Evolutionary conservation across 2,329 filamentous ascomycete species (phyloP).

Genomic region (Xylaria hypoxylon): DNA sequence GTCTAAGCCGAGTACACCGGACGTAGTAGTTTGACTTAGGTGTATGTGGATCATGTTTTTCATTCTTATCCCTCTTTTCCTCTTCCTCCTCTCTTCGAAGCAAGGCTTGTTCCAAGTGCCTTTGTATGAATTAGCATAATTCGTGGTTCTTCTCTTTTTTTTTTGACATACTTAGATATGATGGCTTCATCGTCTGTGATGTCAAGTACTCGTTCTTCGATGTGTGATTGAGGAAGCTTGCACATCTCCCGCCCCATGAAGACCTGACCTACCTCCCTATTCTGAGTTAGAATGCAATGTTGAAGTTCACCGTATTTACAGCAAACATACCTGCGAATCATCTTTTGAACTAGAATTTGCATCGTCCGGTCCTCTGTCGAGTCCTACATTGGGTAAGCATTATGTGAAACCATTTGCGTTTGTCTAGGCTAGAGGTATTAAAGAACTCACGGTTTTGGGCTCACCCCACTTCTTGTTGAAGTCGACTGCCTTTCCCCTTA

Average conservation of each 20-base stretch:
- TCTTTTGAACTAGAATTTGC: conserved; percentile 27
- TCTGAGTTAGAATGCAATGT: too few species aligned
- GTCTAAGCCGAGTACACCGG: conserved; percentile 22
- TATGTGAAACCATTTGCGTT: neutral
- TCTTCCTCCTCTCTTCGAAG: conserved; percentile 3
- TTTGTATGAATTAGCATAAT: conserved; percentile 11
- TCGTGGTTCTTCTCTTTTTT: too few species aligned
- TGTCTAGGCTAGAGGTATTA: neutral
- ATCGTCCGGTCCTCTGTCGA: neutral
- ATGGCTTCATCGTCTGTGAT: conserved; percentile 22
- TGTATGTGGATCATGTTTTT: neutral
- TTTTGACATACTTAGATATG: conserved; percentile 26
- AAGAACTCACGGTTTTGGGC: conserved; percentile 19
- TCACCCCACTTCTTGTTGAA: conserved; percentile 23
- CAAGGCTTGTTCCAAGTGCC: conserved; percentile 11
- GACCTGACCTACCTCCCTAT: conserved; percentile 27
- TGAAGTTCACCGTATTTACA: too few species aligned
- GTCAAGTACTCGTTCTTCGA: neutral
- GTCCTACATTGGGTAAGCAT: conserved; percentile 15
- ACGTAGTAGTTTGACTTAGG: neutral
- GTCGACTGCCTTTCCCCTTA: neutral
- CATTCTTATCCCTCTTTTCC: neutral
- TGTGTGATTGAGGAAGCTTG: conserved; percentile 21
- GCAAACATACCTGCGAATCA: conserved; percentile 37
- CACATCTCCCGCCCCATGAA: conserved; percentile 34